Percentiles rank a stretch among this genome's conserved stretches.
Evolutionary conservation across 208 protist genomes (phyloP).

Genomic region (Wallacemonas rigidus): DNA sequence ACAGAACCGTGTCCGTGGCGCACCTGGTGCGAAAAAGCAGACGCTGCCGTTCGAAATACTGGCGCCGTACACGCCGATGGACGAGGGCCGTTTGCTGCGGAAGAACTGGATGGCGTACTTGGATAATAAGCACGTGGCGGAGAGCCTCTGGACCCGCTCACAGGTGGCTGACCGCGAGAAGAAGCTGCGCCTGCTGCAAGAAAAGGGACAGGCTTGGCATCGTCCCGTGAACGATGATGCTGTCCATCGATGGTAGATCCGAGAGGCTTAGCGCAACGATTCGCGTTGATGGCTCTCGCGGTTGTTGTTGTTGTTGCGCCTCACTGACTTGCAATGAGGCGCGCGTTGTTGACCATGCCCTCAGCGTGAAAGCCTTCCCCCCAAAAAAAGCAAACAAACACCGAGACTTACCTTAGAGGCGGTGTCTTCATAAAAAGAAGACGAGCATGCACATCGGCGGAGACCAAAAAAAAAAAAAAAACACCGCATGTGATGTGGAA

Average conservation of each 20-base stretch:
- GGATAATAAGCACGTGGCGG: constrained; percentile 92
- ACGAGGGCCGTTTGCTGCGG: constrained; percentile 76
- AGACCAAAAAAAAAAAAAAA: too few relatives aligned
- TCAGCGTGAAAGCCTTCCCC: neutral
- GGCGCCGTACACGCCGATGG: constrained; percentile 90
- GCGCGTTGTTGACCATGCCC: neutral
- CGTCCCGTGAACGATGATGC: constrained; percentile 75
- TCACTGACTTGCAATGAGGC: neutral
- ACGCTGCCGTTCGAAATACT: constrained; percentile 71
- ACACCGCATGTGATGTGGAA: too few relatives aligned
- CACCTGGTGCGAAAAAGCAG: constrained; percentile 79
- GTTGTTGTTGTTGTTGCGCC: too few relatives aligned
- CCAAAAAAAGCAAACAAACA: constrained; percentile 7
- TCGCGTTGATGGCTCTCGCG: too few relatives aligned
- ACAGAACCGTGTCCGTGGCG: constrained; percentile 74
- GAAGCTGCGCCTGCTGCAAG: constrained; percentile 71
- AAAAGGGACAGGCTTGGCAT: constrained; percentile 88
- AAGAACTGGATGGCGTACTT: constrained; percentile 93
- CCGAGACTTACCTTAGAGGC: neutral
- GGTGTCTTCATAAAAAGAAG: too few relatives aligned
- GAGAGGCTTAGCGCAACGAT: too few relatives aligned
- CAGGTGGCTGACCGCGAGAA: constrained; percentile 85
- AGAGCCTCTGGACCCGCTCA: constrained; percentile 85
- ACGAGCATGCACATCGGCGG: too few relatives aligned
- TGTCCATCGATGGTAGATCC: constrained; percentile 51